Percentiles rank a stretch among this genome's conserved stretches.
These are phyloP conservation scores for Bruguiera gymnorhiza DNA, from an alignment of 345 rosid genomes.

Conservation along the genomic window DNA sequence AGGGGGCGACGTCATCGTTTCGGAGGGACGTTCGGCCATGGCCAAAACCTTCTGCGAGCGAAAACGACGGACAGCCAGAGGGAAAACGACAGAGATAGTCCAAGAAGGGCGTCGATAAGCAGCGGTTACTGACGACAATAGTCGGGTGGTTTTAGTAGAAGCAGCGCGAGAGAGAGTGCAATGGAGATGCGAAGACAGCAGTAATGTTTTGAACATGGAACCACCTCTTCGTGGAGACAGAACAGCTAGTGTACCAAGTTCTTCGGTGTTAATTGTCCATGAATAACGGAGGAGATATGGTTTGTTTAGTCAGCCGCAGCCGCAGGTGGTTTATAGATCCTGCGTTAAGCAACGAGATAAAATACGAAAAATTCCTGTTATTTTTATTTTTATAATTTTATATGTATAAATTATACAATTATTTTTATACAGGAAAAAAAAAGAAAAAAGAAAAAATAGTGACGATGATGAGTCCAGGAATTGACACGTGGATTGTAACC, in stretches of 20 bases:
- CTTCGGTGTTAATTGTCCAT: neutral
- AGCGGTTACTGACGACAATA: neutral
- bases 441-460: too few species aligned
- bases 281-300: neutral
- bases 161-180: neutral
- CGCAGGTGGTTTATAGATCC: too few species aligned
- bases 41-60: constrained; percentile 8
- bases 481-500: too few species aligned
- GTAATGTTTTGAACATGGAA: constrained; percentile 10
- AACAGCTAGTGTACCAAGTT: neutral
- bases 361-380: too few species aligned
- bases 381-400: too few species aligned
- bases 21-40: constrained; percentile 21
- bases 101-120: neutral
- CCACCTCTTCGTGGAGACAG: neutral
- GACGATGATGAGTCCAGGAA: too few species aligned
- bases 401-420: too few species aligned
- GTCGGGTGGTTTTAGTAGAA: neutral
- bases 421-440: neutral
- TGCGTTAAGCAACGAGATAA: too few species aligned
- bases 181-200: neutral
- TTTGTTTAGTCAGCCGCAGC: neutral
- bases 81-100: neutral
- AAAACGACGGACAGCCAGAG: constrained; percentile 1
- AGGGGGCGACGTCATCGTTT: constrained; percentile 18